A percentile compares a stretch with the other conserved stretches of the same genome.
Evolutionary conservation across 305 asterid species (phyloP).

Genomic region (Fraxinus sp.): DNA sequence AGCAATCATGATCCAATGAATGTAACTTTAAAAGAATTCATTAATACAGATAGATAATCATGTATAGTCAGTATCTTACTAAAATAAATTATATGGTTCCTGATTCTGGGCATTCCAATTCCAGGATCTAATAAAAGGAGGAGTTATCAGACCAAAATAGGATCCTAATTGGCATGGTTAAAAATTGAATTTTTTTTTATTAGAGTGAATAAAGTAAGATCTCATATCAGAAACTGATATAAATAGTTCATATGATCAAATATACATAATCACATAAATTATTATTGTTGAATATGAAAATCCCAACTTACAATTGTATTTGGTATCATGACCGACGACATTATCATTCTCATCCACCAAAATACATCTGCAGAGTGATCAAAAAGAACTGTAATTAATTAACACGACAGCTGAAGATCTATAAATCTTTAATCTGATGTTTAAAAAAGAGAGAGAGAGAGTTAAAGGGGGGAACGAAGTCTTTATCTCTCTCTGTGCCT

Average conservation of each 20-base stretch:
- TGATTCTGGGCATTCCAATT: slow-evolving; percentile 1
- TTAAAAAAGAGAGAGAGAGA: neutral
- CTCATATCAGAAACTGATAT: neutral
- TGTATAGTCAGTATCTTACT: neutral
- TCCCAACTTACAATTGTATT: slow-evolving; percentile 74
- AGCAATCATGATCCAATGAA: neutral
- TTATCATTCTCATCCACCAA: slow-evolving; percentile 88
- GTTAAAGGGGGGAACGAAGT: neutral
- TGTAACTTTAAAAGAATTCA: neutral
- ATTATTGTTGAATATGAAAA: neutral
- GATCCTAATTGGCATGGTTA: neutral
- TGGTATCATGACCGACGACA: slow-evolving; percentile 91
- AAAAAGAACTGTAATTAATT: neutral
- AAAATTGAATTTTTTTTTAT: neutral
- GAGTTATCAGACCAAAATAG: neutral
- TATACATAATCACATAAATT: neutral
- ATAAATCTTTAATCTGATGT: neutral
- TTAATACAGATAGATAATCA: neutral
- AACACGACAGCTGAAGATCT: neutral
- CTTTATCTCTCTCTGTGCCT: neutral
- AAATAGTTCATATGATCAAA: neutral
- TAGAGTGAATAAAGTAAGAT: neutral
- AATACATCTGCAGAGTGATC: slow-evolving; percentile 65
- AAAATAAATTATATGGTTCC: neutral
- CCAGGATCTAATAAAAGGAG: neutral